A percentile compares a stretch with the other conserved stretches of the same genome.
phyloP scores from a whole-genome alignment of 352 stramenopile genomes.

The Pelagophyceae sp. region DNA sequence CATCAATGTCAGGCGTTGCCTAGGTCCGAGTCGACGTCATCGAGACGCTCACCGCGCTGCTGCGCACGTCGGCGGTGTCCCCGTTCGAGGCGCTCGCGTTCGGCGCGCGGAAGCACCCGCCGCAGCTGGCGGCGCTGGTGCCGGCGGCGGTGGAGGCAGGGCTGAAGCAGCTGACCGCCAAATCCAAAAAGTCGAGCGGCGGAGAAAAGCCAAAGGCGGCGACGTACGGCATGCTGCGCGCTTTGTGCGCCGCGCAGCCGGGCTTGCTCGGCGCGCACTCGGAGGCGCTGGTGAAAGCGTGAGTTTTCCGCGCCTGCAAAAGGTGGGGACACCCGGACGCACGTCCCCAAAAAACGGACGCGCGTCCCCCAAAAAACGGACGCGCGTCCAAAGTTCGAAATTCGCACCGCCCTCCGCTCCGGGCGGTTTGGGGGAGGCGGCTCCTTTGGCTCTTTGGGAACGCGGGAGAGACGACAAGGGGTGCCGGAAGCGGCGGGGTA shows the following conservation, averaged over 20 bases:
- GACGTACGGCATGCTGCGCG: conserved; percentile 66
- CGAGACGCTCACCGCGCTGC: conserved; percentile 79
- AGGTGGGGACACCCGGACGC: too few species aligned
- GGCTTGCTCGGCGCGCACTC: conserved; percentile 58
- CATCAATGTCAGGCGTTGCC: too few species aligned
- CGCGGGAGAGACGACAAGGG: too few species aligned
- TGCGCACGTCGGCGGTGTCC: conserved; percentile 72
- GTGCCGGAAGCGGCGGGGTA: too few species aligned
- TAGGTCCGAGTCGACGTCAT: conserved; percentile 94
- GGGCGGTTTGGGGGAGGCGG: too few species aligned
- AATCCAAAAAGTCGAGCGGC: conserved; percentile 26
- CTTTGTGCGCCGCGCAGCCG: conserved; percentile 61
- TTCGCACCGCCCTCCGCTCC: too few species aligned
- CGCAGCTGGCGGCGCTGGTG: conserved; percentile 46
- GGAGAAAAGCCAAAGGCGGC: conserved; percentile 44
- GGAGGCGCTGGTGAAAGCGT: conserved; percentile 59
- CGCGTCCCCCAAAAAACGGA: too few species aligned
- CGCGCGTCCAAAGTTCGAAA: too few species aligned
- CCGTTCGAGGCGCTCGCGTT: conserved; percentile 63
- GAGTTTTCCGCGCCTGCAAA: too few species aligned
- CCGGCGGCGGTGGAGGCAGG: conserved; percentile 46
- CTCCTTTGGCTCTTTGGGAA: too few species aligned
- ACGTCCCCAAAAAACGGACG: too few species aligned
- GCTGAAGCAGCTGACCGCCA: conserved; percentile 30
- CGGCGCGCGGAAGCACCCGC: conserved; percentile 13